These are phyloP conservation scores for Trichosanthes cucumerina DNA, from an alignment of 306 rosid genomes.

Conservation along the genomic window DNA sequence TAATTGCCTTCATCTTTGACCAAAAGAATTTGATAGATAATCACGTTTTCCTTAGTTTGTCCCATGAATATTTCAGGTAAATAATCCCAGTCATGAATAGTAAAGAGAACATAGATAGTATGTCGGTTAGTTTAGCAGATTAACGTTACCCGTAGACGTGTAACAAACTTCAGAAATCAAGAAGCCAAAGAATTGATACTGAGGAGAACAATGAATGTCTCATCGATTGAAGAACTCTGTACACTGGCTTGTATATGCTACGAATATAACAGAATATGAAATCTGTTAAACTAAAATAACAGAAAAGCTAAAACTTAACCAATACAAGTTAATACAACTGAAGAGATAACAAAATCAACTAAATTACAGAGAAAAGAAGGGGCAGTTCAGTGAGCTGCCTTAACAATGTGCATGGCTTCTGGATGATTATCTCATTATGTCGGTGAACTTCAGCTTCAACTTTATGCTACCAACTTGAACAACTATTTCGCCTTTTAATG, in stretches of 20 bases:
- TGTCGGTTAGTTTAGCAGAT: not conserved
- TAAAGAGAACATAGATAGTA: not conserved
- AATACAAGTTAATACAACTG: no score
- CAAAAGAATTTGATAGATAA: not conserved
- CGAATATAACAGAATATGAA: no score
- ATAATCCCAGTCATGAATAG: not conserved
- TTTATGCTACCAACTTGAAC: slow-evolving; percentile 85
- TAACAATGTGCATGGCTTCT: slow-evolving; percentile 15
- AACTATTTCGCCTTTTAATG: slow-evolving; percentile 58
- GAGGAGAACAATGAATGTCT: no score
- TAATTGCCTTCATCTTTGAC: not conserved
- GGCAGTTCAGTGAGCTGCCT: no score
- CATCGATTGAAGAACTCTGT: no score
- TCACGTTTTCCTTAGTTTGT: not conserved
- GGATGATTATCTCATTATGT: slow-evolving; percentile 33
- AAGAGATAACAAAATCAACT: not conserved
- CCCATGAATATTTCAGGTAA: not conserved
- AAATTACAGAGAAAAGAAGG: not conserved
- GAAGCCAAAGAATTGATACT: no score
- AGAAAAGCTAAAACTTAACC: not conserved
- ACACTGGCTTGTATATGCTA: no score
- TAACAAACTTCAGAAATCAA: no score
- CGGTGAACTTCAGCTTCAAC: slow-evolving; percentile 58
- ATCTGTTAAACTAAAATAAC: no score
- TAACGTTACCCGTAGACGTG: not conserved